phyloP scores from a whole-genome alignment of 345 rosid genomes.

The Syzygium grande region DNA sequence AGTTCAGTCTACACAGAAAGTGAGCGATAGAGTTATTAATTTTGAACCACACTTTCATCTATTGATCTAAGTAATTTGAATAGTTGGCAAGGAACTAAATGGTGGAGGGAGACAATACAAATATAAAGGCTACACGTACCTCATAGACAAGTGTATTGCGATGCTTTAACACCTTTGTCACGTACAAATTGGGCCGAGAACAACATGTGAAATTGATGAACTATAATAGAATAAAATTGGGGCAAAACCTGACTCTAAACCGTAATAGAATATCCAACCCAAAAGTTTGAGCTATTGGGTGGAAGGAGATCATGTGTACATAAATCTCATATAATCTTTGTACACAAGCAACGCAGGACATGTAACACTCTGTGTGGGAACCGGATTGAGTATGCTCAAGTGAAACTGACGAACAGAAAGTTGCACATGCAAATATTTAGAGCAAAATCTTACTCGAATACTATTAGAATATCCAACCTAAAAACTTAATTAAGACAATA shows the following conservation, averaged over 20 bases:
- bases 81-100: not conserved
- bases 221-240: not conserved
- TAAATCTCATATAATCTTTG: not conserved
- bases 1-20: not conserved
- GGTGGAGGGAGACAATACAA: not conserved
- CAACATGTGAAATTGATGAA: not conserved
- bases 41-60: not conserved
- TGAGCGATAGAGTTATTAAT: not conserved
- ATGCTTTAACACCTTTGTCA: not conserved
- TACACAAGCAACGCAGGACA: not conserved
- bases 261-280: not conserved
- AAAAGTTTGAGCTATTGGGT: not conserved
- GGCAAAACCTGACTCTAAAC: not conserved
- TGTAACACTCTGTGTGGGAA: not conserved
- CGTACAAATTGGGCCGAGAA: not conserved
- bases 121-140: not conserved
- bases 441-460: no score
- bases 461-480: no score
- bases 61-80: not conserved
- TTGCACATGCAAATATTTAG: no score
- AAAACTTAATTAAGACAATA: no score
- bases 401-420: not conserved
- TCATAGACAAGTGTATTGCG: not conserved
- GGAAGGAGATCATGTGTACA: not conserved
- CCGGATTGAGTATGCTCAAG: not conserved